These are phyloP conservation scores for Kockovaella imperatae DNA, from an alignment of 768 basidiomycete species.

Conservation along the genomic window DNA sequence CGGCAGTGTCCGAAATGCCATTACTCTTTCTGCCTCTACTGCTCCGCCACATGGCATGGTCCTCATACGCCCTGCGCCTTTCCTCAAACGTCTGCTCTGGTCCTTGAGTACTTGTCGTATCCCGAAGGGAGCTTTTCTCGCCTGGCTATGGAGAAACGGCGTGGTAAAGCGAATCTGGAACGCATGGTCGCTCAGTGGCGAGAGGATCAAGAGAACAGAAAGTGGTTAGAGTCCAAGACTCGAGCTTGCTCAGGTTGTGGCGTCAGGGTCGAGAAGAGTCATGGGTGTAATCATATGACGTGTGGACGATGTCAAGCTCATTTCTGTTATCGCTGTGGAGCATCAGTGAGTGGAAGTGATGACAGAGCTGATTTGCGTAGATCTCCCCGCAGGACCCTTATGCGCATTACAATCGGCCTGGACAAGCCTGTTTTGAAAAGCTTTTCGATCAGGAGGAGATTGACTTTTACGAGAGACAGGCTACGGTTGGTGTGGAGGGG, in stretches of 20 bases:
- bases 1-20: slow-evolving; percentile 63
- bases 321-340: slow-evolving; percentile 33
- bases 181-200: slow-evolving; percentile 58
- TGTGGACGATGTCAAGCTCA: slow-evolving; percentile 25
- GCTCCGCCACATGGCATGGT: slow-evolving; percentile 81
- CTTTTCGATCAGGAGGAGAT: slow-evolving; percentile 43
- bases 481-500: slow-evolving; percentile 1
- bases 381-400: slow-evolving; percentile 39
- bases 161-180: slow-evolving; percentile 57
- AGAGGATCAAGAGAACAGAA: slow-evolving; percentile 66
- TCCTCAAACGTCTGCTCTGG: slow-evolving; percentile 58
- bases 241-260: slow-evolving; percentile 61
- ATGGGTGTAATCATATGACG: slow-evolving; percentile 81
- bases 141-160: slow-evolving; percentile 54
- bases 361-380: slow-evolving; percentile 42
- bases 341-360: slow-evolving; percentile 51
- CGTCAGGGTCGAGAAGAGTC: slow-evolving; percentile 53
- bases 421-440: slow-evolving; percentile 34
- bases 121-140: slow-evolving; percentile 53
- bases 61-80: slow-evolving; percentile 64
- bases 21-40: slow-evolving; percentile 77
- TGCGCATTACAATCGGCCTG: slow-evolving; percentile 33
- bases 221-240: slow-evolving; percentile 65
- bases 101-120: slow-evolving; percentile 59
- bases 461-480: slow-evolving; percentile 35